These are phyloP conservation scores for Metschnikowia lunata DNA, from an alignment of 805 yeast species.

Conservation along the genomic window DNA sequence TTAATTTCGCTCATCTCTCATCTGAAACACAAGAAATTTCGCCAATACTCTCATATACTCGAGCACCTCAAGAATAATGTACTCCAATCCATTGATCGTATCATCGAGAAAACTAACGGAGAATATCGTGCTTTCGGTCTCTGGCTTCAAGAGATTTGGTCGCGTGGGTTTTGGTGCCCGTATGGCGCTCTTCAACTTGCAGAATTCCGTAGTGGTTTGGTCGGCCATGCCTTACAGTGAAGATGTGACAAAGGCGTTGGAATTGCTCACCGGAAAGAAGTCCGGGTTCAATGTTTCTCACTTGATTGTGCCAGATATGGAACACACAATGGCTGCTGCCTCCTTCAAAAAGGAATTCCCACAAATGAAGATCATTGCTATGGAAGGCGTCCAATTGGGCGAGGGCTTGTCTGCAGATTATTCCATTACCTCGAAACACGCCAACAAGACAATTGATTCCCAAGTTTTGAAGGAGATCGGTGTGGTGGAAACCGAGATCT, in stretches of 20 bases:
- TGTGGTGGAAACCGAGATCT: constrained; percentile 34
- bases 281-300: constrained; percentile 39
- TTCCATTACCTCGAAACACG: constrained; percentile 29
- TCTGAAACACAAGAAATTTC: too few species aligned
- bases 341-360: constrained; percentile 51
- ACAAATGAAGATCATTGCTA: constrained; percentile 48
- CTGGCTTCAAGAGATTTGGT: constrained; percentile 30
- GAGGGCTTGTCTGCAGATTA: constrained; percentile 36
- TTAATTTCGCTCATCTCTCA: too few species aligned
- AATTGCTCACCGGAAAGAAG: constrained; percentile 27
- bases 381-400: constrained; percentile 37
- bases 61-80: constrained; percentile 8
- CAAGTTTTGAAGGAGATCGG: constrained; percentile 26
- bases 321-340: constrained; percentile 60
- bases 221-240: constrained; percentile 54
- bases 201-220: constrained; percentile 39
- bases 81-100: constrained; percentile 32
- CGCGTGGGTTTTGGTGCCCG: constrained; percentile 38
- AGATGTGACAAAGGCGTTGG: constrained; percentile 39
- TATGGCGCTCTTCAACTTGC: constrained; percentile 36
- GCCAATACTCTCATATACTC: too few species aligned
- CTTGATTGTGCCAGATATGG: constrained; percentile 57
- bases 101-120: constrained; percentile 29
- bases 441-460: constrained; percentile 30
- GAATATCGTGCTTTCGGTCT: constrained; percentile 31